These are phyloP conservation scores for Aspergillus pseudonomiae DNA, from an alignment of 2,329 filamentous ascomycete genomes.

Conservation along the genomic window DNA sequence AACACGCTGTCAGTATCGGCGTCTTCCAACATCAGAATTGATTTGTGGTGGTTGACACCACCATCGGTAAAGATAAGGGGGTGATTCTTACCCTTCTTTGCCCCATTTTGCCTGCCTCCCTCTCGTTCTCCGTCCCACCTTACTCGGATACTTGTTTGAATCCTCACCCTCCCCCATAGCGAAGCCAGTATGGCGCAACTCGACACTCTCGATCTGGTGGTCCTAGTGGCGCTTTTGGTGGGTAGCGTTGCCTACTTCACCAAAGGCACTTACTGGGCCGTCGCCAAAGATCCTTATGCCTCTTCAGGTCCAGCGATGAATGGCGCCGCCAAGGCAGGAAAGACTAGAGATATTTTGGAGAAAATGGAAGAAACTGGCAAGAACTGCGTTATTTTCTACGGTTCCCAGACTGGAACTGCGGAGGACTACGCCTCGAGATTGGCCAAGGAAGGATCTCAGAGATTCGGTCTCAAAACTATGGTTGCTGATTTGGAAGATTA, in stretches of 20 bases:
- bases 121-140: conserved; percentile 10
- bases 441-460: conserved; percentile 94
- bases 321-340: conserved; percentile 72
- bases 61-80: background rate
- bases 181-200: conserved; percentile 77
- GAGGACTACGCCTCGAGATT: conserved; percentile 97
- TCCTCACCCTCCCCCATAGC: conserved; percentile 6
- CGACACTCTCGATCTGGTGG: conserved; percentile 91
- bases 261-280: conserved; percentile 85
- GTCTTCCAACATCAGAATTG: background rate
- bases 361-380: conserved; percentile 95
- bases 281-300: conserved; percentile 86
- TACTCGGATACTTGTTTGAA: background rate
- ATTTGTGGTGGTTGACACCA: background rate
- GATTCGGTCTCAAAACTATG: conserved; percentile 97
- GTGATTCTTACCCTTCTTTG: background rate
- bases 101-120: conserved; percentile 7
- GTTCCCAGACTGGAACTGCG: conserved; percentile 95
- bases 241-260: conserved; percentile 96
- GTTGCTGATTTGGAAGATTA: conserved; percentile 97
- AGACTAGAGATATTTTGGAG: conserved; percentile 89
- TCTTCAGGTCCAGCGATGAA: conserved; percentile 64
- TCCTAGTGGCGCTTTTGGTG: conserved; percentile 81
- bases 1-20: background rate
- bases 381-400: conserved; percentile 98